These are phyloP conservation scores for Rhynchospora pubera DNA, from an alignment of 176 grass and related monocot genomes.

Conservation along the genomic window DNA sequence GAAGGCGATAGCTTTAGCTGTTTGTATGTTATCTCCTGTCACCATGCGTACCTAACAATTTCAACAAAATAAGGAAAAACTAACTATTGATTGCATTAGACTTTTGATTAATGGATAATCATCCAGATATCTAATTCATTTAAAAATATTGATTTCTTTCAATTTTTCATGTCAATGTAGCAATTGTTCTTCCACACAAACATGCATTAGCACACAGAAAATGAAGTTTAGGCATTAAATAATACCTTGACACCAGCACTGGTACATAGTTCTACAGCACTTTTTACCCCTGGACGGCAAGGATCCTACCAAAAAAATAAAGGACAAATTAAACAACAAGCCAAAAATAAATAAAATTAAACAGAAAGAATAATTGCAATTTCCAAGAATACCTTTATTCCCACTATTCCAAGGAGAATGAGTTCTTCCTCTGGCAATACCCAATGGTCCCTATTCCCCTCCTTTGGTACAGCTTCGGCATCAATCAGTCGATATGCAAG, in stretches of 20 bases:
- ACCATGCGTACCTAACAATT: slow-evolving; percentile 84
- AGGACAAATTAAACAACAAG: background rate
- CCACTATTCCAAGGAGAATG: slow-evolving; percentile 37
- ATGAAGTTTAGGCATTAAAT: background rate
- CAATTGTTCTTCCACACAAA: background rate
- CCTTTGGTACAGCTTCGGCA: slow-evolving; percentile 36
- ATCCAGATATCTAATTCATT: background rate
- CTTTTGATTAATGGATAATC: background rate
- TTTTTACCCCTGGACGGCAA: slow-evolving; percentile 48
- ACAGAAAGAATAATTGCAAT: background rate
- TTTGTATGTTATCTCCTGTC: slow-evolving; percentile 93
- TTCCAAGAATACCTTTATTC: slow-evolving; percentile 34
- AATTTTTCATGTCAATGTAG: background rate
- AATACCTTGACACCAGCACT: slow-evolving; percentile 52
- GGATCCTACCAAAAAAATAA: slow-evolving; percentile 33
- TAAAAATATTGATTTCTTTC: background rate
- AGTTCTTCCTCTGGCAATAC: slow-evolving; percentile 53
- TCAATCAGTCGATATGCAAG: slow-evolving; percentile 65
- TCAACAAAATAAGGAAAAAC: background rate
- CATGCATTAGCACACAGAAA: background rate
- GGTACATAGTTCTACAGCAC: slow-evolving; percentile 46
- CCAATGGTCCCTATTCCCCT: slow-evolving; percentile 60
- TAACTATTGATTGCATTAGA: background rate
- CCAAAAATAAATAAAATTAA: background rate
- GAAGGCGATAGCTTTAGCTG: slow-evolving; percentile 92